A percentile compares a stretch with the other conserved stretches of the same genome.
Conservation (phyloP, 805 yeast species). For the Cyberlindnera mycetangii region DNA sequence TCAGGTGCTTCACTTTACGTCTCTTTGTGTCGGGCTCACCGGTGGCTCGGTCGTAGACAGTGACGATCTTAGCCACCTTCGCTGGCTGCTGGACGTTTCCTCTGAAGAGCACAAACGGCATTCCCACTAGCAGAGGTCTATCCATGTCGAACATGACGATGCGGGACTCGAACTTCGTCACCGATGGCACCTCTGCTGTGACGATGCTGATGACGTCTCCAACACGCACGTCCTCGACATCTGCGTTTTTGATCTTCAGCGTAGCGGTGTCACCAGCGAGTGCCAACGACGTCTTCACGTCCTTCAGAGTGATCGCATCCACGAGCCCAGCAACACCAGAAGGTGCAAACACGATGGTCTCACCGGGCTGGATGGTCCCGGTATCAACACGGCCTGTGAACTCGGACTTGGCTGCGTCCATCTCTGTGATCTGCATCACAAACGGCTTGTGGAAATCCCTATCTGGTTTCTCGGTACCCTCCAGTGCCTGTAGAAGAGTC, state of each 20-base stretch:
- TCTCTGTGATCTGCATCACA: conserved; percentile 87
- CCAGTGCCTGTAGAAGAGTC: conserved; percentile 81
- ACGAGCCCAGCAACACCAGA: conserved; percentile 88
- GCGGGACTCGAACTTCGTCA: conserved; percentile 74
- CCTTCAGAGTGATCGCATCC: conserved; percentile 88
- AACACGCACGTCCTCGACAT: conserved; percentile 86
- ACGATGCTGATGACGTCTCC: conserved; percentile 93
- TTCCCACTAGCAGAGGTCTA: conserved; percentile 88
- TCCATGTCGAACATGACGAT: conserved; percentile 88
- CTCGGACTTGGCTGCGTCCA: conserved; percentile 79
- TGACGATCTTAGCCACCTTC: conserved; percentile 73
- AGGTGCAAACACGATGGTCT: conserved; percentile 87
- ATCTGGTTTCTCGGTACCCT: conserved; percentile 73
- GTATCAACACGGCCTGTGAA: conserved; percentile 95
- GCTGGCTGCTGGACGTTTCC: conserved; percentile 94
- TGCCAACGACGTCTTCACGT: conserved; percentile 76
- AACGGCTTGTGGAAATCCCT: conserved; percentile 87
- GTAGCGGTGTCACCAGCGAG: conserved; percentile 91
- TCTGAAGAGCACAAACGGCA: conserved; percentile 89
- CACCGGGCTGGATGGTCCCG: conserved; percentile 89
- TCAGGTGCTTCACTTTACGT: conserved; percentile 88
- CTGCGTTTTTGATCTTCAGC: conserved; percentile 87
- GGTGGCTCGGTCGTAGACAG: conserved; percentile 89
- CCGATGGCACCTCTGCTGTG: conserved; percentile 85
- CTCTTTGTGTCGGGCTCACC: conserved; percentile 72